Base-by-base conservation (phyloP, 345 rosid genomes). In the Adansonia digitata region DNA sequence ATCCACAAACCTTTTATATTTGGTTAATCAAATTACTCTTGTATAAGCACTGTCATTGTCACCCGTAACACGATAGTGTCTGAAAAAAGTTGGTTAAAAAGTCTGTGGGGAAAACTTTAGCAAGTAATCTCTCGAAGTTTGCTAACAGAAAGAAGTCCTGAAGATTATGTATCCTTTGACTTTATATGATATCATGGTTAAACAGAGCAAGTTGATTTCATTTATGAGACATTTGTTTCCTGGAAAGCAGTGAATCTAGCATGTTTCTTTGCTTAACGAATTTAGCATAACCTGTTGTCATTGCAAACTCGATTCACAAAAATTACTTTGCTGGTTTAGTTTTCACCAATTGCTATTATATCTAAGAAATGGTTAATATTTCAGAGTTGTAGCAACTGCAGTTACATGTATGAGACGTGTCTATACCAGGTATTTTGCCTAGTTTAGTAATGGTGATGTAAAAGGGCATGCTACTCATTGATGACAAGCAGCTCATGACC, bases 371-470 rank as follows among this genome's bases (percentile, higher is more conserved):
- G 51, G 15, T 75, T 13, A 8, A 63, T 69, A 61, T 77, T 89
- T 83, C 93, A 95, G 99, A 90, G 97, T 93, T 64, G 88, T 95
- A 18, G 97, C 98, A 51, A 93, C 99, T 69, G 97, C 99, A 22
- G 76, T 93, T 73, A 82, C 98, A 17, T 95, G 91, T 74, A 95
- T 95, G 99, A 90, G 99, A 79, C 97, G 98, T 42, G 94, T 91
- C 74, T 95, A 91, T 81, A 89, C 88, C 70, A 91, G 96, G 99
- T 95, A 83, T 73, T 42, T 29, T 60, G 57, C 27, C 13, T 27
- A 11, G 48, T 79, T 46, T 56, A 5, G 57, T 39, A 49, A 31
- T 62, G 37, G n/a, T 42, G 9, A 48, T 45, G 39, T 59, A 29
- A 18, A 68, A 20, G 52, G 26, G 18, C 40, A 26, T 42, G 65